phyloP scores from a whole-genome alignment of 2,329 filamentous ascomycete species.

The Diaporthe sp. region DNA sequence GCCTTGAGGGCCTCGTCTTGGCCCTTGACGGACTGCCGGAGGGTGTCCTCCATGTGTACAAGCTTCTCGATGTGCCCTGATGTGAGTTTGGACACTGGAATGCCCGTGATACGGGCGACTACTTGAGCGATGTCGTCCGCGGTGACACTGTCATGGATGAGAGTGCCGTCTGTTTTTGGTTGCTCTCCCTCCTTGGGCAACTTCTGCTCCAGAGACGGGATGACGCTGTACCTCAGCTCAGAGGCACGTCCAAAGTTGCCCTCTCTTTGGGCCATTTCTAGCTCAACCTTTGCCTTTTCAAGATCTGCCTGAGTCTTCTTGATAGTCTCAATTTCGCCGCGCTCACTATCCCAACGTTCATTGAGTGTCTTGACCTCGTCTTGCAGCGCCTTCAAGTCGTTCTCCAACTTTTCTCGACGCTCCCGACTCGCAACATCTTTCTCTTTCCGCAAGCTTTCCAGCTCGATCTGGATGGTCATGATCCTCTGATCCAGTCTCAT shows the following conservation, averaged over 20 bases:
- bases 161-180: slow-evolving; percentile 58
- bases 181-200: slow-evolving; percentile 79
- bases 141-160: slow-evolving; percentile 95
- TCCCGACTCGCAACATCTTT: slow-evolving; percentile 91
- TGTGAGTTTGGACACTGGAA: slow-evolving; percentile 92
- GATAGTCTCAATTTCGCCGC: slow-evolving; percentile 85
- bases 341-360: slow-evolving; percentile 91
- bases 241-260: slow-evolving; percentile 93
- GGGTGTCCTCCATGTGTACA: slow-evolving; percentile 92
- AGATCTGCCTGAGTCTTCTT: slow-evolving; percentile 91
- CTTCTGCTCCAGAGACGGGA: slow-evolving; percentile 83
- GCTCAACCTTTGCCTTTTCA: slow-evolving; percentile 85
- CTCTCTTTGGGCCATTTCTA: slow-evolving; percentile 88
- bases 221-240: slow-evolving; percentile 88
- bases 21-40: slow-evolving; percentile 86
- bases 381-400: slow-evolving; percentile 80
- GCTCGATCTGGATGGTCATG: slow-evolving; percentile 96
- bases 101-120: slow-evolving; percentile 91
- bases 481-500: slow-evolving; percentile 93
- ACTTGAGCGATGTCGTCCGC: slow-evolving; percentile 94
- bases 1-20: slow-evolving; percentile 94
- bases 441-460: slow-evolving; percentile 94
- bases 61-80: slow-evolving; percentile 95
- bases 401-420: slow-evolving; percentile 86
- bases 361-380: slow-evolving; percentile 81